A percentile compares a stretch with the other conserved stretches of the same genome.
Evolutionary conservation across 768 basidiomycete genomes (phyloP).

Genomic region (Ramaria rubella): DNA sequence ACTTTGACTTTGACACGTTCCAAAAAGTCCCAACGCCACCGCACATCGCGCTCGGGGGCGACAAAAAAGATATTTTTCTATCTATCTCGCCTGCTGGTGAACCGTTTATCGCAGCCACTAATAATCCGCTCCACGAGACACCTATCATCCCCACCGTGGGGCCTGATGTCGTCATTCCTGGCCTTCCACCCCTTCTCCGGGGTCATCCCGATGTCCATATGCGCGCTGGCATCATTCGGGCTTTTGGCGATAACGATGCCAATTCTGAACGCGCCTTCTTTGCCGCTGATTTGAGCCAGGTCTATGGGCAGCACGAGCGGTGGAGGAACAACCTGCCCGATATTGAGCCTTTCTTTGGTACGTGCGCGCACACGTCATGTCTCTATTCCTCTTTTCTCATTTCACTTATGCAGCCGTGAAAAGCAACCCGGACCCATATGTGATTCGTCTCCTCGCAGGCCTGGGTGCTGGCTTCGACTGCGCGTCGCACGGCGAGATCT

Average conservation of each 20-base stretch:
- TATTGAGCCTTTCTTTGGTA: conserved; percentile 93
- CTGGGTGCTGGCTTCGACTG: conserved; percentile 95
- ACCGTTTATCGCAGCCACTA: no score
- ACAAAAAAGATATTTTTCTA: background rate
- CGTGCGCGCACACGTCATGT: conserved; percentile 26
- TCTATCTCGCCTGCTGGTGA: background rate
- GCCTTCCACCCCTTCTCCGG: conserved; percentile 56
- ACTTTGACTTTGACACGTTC: conserved; percentile 23
- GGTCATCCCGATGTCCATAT: conserved; percentile 73
- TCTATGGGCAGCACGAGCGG: conserved; percentile 77
- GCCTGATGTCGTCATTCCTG: conserved; percentile 45
- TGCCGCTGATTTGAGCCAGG: conserved; percentile 85
- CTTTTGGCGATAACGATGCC: conserved; percentile 44
- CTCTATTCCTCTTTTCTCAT: conserved; percentile 19
- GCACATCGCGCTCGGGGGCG: background rate
- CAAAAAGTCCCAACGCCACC: background rate
- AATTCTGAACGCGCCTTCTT: conserved; percentile 95
- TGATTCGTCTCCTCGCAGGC: conserved; percentile 83
- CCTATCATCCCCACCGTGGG: no score
- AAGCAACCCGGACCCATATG: conserved; percentile 96
- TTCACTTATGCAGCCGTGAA: conserved; percentile 65
- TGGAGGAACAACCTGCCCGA: conserved; percentile 76
- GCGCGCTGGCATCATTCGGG: conserved; percentile 67
- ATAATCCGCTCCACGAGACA: no score
- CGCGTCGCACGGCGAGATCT: conserved; percentile 91